A percentile compares a stretch with the other conserved stretches of the same genome.
These are phyloP conservation scores for Kwoniella shivajii DNA, from an alignment of 1,284 basidiomycete genomes.

Conservation along the genomic window DNA sequence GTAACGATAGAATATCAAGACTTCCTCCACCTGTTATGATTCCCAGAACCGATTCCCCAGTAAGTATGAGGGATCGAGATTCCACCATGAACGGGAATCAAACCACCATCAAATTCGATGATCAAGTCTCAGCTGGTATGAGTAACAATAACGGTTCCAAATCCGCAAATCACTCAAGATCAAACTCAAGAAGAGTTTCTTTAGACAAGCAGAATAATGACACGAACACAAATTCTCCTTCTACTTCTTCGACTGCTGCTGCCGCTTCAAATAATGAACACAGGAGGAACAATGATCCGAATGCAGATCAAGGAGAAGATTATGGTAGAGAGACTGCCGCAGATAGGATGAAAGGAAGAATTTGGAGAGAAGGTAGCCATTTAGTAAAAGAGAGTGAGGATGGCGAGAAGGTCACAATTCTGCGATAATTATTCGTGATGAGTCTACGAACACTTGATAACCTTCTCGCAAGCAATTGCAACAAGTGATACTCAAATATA, in stretches of 20 bases:
- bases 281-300: neutral
- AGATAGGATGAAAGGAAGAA: too few species aligned
- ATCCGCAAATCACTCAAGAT: neutral
- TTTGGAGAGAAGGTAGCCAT: constrained; percentile 10
- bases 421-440: constrained; percentile 1
- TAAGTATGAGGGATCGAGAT: neutral
- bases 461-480: too few species aligned
- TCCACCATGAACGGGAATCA: neutral
- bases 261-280: neutral
- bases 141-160: neutral
- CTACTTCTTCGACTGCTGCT: neutral
- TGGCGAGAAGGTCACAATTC: constrained; percentile 1
- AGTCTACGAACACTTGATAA: too few species aligned
- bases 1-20: constrained; percentile 4
- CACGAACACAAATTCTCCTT: neutral
- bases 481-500: too few species aligned
- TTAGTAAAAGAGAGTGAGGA: constrained; percentile 11
- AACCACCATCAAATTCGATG: constrained; percentile 9
- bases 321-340: neutral
- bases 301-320: neutral
- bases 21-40: constrained; percentile 10
- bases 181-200: neutral
- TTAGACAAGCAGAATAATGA: neutral
- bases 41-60: neutral
- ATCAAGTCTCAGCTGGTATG: neutral